Base-by-base conservation (phyloP, 148 eudicot genomes). In the Oxyria digyna region DNA sequence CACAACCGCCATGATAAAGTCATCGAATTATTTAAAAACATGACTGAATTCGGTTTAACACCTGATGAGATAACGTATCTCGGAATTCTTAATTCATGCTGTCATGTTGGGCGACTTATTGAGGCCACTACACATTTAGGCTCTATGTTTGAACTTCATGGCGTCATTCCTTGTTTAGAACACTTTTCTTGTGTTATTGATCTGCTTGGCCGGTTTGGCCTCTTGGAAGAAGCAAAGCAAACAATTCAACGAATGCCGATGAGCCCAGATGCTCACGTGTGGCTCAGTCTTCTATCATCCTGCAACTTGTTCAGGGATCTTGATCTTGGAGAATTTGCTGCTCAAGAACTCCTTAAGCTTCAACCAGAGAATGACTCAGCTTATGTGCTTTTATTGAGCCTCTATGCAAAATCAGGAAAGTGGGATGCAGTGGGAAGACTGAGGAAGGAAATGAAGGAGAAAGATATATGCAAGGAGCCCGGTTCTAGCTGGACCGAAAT, bases 281-380 rank as follows among this genome's bases (percentile, higher is more conserved):
- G 87, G 87, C 89, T 77, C 70, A 86, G 82, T 74, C 74, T 86
- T 62, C 75, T 86, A 52, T 83, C 87, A 37, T 81, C 87, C 55
- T 86, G 87, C 75, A 68, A 71, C 59, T 81, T 68, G 42, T 73
- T 69, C 29, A 69, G 77, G 57, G 72, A 83, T 37, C 67, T 79
- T 17, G 82, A 79, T 67, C 69, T 81, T 20, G 87, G 87, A 65
- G 74, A 75, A 73, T 33, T 81, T 65, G 89, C 87, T 14, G 80
- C 85, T 20, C 55, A 40, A 68, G 79, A 85, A 71, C 87, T 85
- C 42, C 74, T 83, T 55, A 69, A 68, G 75, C 69, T 85, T 73
- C 83, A 85, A 74, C 89, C 87, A 67, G 77, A 77, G 42, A 85
- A 83, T 74, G 89, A 85, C 45, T 85, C 89, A 14, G 87, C 83